phyloP scores from a whole-genome alignment of 2,329 filamentous ascomycete species.

The Paramyrothecium roridum region DNA sequence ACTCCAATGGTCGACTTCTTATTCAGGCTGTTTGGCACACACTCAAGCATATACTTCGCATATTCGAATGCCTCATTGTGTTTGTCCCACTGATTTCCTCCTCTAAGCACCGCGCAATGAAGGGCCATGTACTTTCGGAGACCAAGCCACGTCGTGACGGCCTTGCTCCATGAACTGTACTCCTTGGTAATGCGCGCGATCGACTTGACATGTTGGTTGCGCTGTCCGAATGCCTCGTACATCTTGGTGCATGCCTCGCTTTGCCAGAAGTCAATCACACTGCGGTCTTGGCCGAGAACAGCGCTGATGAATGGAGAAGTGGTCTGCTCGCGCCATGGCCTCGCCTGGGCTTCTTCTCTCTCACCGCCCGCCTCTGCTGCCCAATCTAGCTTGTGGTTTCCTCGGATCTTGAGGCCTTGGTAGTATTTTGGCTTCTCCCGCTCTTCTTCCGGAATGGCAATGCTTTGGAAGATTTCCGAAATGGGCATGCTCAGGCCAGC shows the following conservation, averaged over 20 bases:
- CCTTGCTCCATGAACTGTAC: background rate
- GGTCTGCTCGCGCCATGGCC: background rate
- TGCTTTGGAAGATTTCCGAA: background rate
- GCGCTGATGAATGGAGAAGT: background rate
- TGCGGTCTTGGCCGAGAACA: background rate
- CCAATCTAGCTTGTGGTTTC: background rate
- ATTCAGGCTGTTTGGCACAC: slow-evolving; percentile 56
- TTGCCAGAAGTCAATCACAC: background rate
- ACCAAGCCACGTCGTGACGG: background rate
- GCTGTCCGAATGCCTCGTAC: background rate
- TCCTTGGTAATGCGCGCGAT: background rate
- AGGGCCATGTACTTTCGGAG: background rate
- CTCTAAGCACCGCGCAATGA: background rate
- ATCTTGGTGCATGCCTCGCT: background rate
- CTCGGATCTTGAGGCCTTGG: background rate
- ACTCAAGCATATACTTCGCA: slow-evolving; percentile 59
- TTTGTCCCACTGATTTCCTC: background rate
- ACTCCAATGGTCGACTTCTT: slow-evolving; percentile 47
- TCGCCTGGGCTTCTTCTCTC: background rate
- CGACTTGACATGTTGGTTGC: background rate
- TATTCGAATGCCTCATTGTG: slow-evolving; percentile 26
- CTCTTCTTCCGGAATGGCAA: background rate
- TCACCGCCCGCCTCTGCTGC: background rate
- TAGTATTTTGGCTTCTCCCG: background rate
- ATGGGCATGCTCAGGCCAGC: background rate